Percentiles rank a stretch among this genome's conserved stretches.
phyloP scores from a whole-genome alignment of 768 basidiomycete genomes.

The Rhizopogon salebrosus region DNA sequence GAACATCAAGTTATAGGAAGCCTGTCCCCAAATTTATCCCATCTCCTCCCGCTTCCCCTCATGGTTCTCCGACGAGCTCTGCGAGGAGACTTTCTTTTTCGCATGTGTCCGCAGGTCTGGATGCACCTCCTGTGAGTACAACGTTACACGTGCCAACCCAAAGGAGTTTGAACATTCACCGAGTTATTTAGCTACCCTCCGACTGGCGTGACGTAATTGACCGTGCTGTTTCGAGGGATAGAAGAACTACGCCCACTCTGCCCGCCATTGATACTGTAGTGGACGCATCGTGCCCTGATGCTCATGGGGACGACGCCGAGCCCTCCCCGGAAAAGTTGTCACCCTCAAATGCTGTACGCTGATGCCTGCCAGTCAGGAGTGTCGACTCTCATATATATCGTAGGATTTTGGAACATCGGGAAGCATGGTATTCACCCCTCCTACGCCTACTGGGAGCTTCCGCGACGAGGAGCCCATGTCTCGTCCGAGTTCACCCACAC shows the following conservation, averaged over 20 bases:
- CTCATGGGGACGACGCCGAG: constrained; percentile 17
- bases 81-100: constrained; percentile 28
- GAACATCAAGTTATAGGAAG: constrained; percentile 61
- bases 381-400: constrained; percentile 22
- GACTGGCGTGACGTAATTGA: constrained; percentile 32
- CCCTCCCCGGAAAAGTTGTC: constrained; percentile 27
- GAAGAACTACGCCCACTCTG: constrained; percentile 19
- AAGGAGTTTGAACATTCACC: constrained; percentile 5
- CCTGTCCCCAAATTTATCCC: constrained; percentile 66
- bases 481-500: constrained; percentile 32
- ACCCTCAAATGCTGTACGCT: constrained; percentile 29
- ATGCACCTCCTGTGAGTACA: constrained; percentile 27
- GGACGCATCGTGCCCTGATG: constrained; percentile 23
- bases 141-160: neutral
- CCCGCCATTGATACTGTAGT: constrained; percentile 29
- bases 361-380: constrained; percentile 19
- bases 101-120: constrained; percentile 9
- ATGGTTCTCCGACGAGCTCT: constrained; percentile 29
- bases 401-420: constrained; percentile 28
- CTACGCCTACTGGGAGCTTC: constrained; percentile 30
- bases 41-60: constrained; percentile 46
- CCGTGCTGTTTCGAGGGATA: constrained; percentile 26
- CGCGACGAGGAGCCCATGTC: constrained; percentile 27
- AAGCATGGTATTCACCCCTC: constrained; percentile 25
- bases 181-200: constrained; percentile 23